Evolutionary conservation across 257 asterid species (phyloP), one percentile per base, ranked within the genome.

Genomic region (Anisodus acutangulus): DNA sequence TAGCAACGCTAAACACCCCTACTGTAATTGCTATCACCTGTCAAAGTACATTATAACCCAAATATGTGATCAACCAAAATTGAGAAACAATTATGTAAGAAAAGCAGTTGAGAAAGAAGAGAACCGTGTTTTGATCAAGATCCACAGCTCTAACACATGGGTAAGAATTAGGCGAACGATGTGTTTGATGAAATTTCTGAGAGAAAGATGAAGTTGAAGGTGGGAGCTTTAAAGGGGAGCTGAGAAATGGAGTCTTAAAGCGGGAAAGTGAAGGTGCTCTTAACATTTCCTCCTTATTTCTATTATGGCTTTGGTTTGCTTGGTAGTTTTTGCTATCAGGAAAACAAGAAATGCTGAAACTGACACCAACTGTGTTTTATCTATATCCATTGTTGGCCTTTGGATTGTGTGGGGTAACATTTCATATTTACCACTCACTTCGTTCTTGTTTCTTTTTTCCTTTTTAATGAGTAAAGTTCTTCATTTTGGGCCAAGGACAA

Each of bases 51-150:
- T 35, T 15, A 82, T 1, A 35, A 39, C 8, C 82, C 53, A 13
- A 39, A 16, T n/a, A 22, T 17, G 62, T 9, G 49, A n/a, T 58
- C 2, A 80, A 49, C 11, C 6, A 31, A 49, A 64, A 74, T 9
- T 31, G 43, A 43, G 22, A 16, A 12, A 11, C 26, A 26, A 11
- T 9, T 16, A 17, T 54, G 58, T 22, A 54, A 35, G 37, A 22
- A 22, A 55, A 51, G 4, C 31, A 79, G 13, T 51, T 11, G 15
- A 45, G n/a, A n/a, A 66, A 62, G 83, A 83, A 5, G 10, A 15
- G 43, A 11, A 94, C 98, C 76, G 97, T 96, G 88, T 94, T 93
- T 92, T 94, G 98, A 81, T 96, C 99, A 81, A 96, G 95, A 88
- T 96, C 99, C 86, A 68, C 78, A 80, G 99, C 98, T 87, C 90